These are phyloP conservation scores for Tricholoma bakamatsutake DNA, from an alignment of 768 basidiomycete species.

Conservation along the genomic window DNA sequence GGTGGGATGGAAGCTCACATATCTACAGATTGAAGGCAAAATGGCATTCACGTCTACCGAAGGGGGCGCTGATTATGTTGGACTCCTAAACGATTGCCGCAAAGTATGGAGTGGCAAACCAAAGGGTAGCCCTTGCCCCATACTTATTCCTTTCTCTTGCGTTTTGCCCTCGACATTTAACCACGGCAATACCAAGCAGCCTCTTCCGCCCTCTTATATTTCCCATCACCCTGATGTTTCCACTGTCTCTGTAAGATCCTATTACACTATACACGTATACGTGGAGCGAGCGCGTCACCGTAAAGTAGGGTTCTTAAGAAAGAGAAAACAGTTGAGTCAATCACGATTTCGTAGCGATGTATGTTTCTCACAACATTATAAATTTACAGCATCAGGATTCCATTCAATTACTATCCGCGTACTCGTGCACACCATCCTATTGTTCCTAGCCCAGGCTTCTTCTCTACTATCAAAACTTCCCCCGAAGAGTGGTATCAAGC, in stretches of 20 bases:
- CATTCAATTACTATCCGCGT: constrained; percentile 48
- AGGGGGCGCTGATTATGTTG: constrained; percentile 28
- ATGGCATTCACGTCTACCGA: constrained; percentile 34
- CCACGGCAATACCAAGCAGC: constrained; percentile 23
- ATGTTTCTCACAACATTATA: background rate
- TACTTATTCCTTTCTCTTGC: constrained; percentile 36
- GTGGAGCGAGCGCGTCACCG: constrained; percentile 31
- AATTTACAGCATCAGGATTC: constrained; percentile 36
- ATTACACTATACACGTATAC: constrained; percentile 42
- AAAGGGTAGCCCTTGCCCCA: constrained; percentile 16
- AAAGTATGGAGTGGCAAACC: constrained; percentile 28
- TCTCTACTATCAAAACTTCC: constrained; percentile 50
- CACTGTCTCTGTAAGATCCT: constrained; percentile 32
- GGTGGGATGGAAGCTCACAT: background rate
- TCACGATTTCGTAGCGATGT: constrained; percentile 4
- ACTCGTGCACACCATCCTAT: constrained; percentile 53
- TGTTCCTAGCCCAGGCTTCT: constrained; percentile 40
- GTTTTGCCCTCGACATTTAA: constrained; percentile 41
- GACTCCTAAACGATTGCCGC: constrained; percentile 26
- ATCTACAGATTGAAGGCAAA: constrained; percentile 35
- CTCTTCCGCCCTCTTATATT: constrained; percentile 47
- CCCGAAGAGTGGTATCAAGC: constrained; percentile 66
- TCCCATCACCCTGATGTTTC: constrained; percentile 26
- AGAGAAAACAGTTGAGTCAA: constrained; percentile 37
- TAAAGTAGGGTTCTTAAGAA: constrained; percentile 39